phyloP scores from a whole-genome alignment of 441 rosid genomes.

The Viola pubescens region DNA sequence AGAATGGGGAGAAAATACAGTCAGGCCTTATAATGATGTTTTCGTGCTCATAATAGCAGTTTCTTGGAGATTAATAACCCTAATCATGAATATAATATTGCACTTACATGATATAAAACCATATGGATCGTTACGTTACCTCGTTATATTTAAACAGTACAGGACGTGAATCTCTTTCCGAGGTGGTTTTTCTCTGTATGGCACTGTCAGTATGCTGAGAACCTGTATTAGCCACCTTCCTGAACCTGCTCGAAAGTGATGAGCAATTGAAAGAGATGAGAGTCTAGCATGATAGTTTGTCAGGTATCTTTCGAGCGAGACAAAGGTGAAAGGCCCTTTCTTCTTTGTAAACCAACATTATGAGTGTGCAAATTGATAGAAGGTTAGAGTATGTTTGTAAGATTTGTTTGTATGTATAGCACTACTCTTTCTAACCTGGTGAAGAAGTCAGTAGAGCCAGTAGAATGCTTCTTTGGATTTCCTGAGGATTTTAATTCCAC shows the following conservation, averaged over 20 bases:
- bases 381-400: neutral
- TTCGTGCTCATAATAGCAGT: neutral
- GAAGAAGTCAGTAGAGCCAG: conserved; percentile 47
- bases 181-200: conserved; percentile 34
- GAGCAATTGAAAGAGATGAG: conserved; percentile 2
- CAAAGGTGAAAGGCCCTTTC: neutral
- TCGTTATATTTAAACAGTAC: conserved; percentile 85
- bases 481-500: conserved; percentile 30
- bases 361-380: neutral
- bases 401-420: neutral
- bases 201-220: conserved; percentile 35
- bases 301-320: neutral
- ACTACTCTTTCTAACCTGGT: conserved; percentile 45
- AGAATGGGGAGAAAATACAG: neutral
- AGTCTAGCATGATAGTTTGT: neutral
- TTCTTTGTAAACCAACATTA: neutral
- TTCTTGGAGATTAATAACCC: neutral
- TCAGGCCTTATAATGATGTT: neutral
- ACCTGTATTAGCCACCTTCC: conserved; percentile 42
- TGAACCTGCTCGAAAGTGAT: conserved; percentile 48
- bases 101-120: neutral
- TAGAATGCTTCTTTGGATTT: conserved; percentile 41
- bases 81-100: neutral
- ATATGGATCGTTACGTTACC: conserved; percentile 30
- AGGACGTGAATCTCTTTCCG: conserved; percentile 64